Base-by-base conservation (phyloP, 306 rosid genomes). In the Ceratonia siliqua region DNA sequence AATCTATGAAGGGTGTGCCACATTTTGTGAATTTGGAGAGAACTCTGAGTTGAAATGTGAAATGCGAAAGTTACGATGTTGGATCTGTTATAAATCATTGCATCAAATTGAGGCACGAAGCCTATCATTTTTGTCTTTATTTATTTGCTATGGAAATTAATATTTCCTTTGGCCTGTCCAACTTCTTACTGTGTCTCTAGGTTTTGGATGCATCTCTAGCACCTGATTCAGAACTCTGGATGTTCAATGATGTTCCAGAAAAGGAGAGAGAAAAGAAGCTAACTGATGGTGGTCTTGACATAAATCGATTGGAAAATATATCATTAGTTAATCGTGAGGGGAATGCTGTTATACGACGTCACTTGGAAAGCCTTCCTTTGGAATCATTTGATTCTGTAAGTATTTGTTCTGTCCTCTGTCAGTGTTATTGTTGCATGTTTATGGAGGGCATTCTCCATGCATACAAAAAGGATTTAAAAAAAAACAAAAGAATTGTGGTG, bases 201-300 rank as follows among this genome's bases (percentile, higher is more conserved):
- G 98, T 92, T 45, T 74, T 92, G 89, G 98, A 92, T 71, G 98
- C 94, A 61, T 92, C 89, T 81, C 86, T 92, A 50, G 94, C 98
- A 53, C 86, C 70, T 48, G 86, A 88, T 66, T 90, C 98, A 45
- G 98, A 92, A 87, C 94, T 92, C 62, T 92, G 98, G 98, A 90
- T 92, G 98, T 92, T 92, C 83, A 92, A 90, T 79, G 98, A 90
- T 75, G 96, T 92, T 79, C 87, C 82, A 56, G 98, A 90, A 74
- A 85, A 88, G 35, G 98, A 88, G 80, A 85, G 98, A 87, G 89
- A 90, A 39, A 84, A 78, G 89, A 92, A 92, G 85, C 92, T 90
- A 78, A 83, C 78, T 49, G 91, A 92, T 67, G 98, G 98, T 5
- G 94, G 98, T 63, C 94, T 92, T 71, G 98, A 92, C 83, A 72